phyloP scores from a whole-genome alignment of 176 grass and related monocot species.

The Oryza punctata region DNA sequence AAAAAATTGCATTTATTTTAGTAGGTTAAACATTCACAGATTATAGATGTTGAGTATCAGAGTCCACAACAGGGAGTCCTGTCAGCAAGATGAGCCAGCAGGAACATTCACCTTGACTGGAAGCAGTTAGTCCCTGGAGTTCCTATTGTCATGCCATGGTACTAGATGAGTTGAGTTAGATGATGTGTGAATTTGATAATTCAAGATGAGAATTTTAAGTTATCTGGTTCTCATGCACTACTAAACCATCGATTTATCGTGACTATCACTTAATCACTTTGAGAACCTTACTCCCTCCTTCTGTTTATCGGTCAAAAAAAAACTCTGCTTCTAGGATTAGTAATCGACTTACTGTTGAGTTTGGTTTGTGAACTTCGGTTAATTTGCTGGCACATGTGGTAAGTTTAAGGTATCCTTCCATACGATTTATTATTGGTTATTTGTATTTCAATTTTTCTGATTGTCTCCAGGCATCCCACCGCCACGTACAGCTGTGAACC shows the following conservation, averaged over 20 bases:
- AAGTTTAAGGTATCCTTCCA: not conserved
- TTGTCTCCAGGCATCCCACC: not conserved
- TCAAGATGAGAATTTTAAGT: not conserved
- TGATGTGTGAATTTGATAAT: not conserved
- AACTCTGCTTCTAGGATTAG: not conserved
- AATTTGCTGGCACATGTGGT: not conserved
- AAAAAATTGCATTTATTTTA: not conserved
- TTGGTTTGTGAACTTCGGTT: not conserved
- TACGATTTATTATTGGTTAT: not conserved
- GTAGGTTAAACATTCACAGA: not conserved
- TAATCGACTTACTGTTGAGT: not conserved
- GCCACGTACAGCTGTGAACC: not conserved
- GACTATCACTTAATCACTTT: not conserved
- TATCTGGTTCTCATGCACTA: not conserved
- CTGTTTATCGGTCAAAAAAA: not conserved
- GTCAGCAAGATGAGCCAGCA: not conserved
- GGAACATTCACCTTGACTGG: not conserved
- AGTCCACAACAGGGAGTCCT: not conserved
- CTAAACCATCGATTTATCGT: not conserved
- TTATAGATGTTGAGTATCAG: not conserved
- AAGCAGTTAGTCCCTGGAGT: not conserved
- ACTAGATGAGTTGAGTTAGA: not conserved
- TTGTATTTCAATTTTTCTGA: not conserved
- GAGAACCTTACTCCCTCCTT: not conserved
- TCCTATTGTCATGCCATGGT: not conserved